Evolutionary conservation across 73 alveolate genomes (phyloP).

Genomic region (Paramecium pentaurelia): DNA sequence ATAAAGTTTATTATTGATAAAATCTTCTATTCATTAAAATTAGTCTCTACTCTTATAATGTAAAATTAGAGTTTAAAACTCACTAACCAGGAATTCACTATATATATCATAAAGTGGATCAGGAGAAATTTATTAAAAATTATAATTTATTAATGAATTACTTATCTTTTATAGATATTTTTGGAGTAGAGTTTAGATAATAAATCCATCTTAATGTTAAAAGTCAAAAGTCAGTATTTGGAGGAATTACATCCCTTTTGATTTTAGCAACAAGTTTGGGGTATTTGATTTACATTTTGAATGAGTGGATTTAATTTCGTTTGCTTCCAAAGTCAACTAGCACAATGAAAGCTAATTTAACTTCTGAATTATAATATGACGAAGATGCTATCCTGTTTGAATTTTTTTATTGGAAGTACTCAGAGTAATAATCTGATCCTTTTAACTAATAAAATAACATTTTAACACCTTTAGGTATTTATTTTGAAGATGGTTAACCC

Average conservation of each 20-base stretch:
- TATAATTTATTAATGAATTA: not conserved
- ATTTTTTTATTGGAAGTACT: slow-evolving; percentile 18
- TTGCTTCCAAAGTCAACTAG: not conserved
- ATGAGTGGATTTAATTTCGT: not conserved
- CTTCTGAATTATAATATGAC: not conserved
- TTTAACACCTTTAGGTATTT: not conserved
- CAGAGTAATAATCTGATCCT: not conserved
- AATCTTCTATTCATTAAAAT: too few relatives aligned
- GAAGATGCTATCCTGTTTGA: not conserved
- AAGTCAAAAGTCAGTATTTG: not conserved
- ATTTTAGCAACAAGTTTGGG: not conserved
- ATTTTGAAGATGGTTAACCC: not conserved
- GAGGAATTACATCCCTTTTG: not conserved
- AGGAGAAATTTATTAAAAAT: not conserved
- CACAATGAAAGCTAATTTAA: not conserved
- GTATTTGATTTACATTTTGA: not conserved
- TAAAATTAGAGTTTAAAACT: too few relatives aligned
- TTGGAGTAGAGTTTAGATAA: not conserved
- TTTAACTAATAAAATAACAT: not conserved
- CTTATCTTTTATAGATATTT: not conserved
- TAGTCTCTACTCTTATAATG: not conserved
- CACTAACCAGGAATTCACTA: too few relatives aligned
- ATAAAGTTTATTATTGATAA: too few relatives aligned
- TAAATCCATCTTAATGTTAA: not conserved
- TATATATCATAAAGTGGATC: too few relatives aligned